Evolutionary conservation across 805 yeast genomes (phyloP), one percentile per base, ranked within the genome.

Genomic region (Saccharomyces mikatae): DNA sequence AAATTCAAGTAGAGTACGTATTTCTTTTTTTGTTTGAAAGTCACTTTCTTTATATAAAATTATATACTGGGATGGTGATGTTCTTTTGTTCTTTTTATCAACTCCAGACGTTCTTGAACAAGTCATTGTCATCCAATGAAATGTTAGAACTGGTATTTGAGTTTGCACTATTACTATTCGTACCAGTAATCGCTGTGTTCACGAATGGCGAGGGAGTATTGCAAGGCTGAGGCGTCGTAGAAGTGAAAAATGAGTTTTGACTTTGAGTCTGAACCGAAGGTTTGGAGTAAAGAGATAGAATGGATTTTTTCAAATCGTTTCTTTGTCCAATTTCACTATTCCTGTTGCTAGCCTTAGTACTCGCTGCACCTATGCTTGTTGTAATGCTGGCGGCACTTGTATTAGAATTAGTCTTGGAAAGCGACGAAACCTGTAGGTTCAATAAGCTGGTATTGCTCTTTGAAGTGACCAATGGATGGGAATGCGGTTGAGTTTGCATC

Each of bases 241-340:
- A 44, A 28, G 48, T 48, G 32, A 48, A 54, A 13, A 49, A 50
- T 3, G 59, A 57, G 49, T 41, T 50, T 8, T 53, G 49, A 29
- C 51, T 36, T 11, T 51, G 54, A 44, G 63, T 31, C 21, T 46
- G 36, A 22, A 46, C 24, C 26, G 57, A 49, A 5, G 78, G 87
- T 1, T 87, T 80, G 1, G 95, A 81, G 69, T 94, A 94, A 52
- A 94, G 77, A 26, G 97, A 89, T 56, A 94, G 73, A 56, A 94
- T 94, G 1, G 97, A 89, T 72, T 89, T 89, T 67, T 94, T 94
- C 69, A 94, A 77, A 65, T 92, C 97, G 2, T 94, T 92, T 64
- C 96, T 79, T 32, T 77, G 57, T 32, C 65, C 61, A 51, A 52
- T 60, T 60, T 48, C 58, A 51, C 46, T 51, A 59, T 31, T 41